Base-by-base conservation (phyloP, 495 filamentous ascomycete genomes). In the Chaetomidium leptoderma region DNA sequence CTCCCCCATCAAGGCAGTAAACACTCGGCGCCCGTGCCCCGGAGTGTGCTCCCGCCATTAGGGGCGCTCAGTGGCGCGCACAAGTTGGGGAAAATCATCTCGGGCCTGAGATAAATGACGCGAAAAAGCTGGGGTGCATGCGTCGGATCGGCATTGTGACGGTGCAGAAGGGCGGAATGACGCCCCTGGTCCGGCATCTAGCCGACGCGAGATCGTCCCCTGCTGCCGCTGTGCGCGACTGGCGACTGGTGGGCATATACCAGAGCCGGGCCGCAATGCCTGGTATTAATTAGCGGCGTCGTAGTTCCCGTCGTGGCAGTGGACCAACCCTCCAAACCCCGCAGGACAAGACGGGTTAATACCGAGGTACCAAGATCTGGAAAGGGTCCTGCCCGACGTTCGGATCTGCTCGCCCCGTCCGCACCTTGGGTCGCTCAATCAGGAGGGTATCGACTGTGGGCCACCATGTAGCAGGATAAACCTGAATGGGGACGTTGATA, bases 231-330 rank as follows among this genome's bases (percentile, higher is more conserved):
- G 5, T 44, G 19, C 8, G 40, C 40, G 19, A 33, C 52, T 48
- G 44, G 53, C 42, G 49, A 55, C 33, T 27, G 42, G 50, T 17
- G 37, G 46, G 47, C 17, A 39, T 3, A 27, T 24, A 35, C 42
- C 29, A 52, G n/a, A 37, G 45, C 56, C 65, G 65, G 65, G 59
- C 65, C 65, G 65, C 59, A 55, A 55, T 63, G 65, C 65, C 65
- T 26, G 56, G n/a, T 26, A 60, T 64, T 60, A 64, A 64, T 64
- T 64, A 45, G 39, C 48, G 46, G 59, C 26, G 21, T 17, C n/a
- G 52, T 42, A 23, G 44, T 37, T 44, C 36, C 45, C 37, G 35
- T 10, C 23, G 5, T 13, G 23, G 44, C 54, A 17, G 50, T 54
- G 39, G 52, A n/a, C 24, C 33, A 17, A 4, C 33, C 16, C 7